phyloP scores from a whole-genome alignment of 1,284 basidiomycete genomes.

The Phenoliferia sp. region DNA sequence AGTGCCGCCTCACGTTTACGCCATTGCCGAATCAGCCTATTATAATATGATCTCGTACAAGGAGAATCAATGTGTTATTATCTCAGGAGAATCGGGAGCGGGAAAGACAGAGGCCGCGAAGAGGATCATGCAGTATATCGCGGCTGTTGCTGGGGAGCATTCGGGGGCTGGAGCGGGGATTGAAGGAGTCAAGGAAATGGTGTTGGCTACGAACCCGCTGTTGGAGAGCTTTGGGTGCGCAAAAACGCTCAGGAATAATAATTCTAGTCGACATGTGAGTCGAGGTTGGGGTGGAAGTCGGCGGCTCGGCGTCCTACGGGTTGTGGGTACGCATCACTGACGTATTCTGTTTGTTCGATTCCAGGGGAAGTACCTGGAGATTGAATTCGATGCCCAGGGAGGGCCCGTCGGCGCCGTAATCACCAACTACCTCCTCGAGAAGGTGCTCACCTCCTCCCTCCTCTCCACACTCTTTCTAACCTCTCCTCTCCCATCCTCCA shows the following conservation, averaged over 20 bases:
- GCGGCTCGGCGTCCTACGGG: background rate
- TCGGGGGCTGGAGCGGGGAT: slow-evolving; percentile 59
- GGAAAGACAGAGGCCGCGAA: slow-evolving; percentile 98
- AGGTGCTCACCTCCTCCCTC: slow-evolving; percentile 46
- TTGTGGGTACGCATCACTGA: background rate
- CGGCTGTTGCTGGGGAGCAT: slow-evolving; percentile 87
- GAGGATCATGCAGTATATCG: slow-evolving; percentile 99
- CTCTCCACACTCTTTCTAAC: background rate
- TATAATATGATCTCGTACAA: slow-evolving; percentile 99
- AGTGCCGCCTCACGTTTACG: slow-evolving; percentile 95
- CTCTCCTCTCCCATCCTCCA: slow-evolving; percentile 18
- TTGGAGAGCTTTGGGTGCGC: slow-evolving; percentile 98
- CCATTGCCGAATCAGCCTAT: slow-evolving; percentile 93
- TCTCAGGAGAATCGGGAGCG: slow-evolving; percentile 96
- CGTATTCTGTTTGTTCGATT: slow-evolving; percentile 15
- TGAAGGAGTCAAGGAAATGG: slow-evolving; percentile 99
- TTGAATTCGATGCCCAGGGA: slow-evolving; percentile 93
- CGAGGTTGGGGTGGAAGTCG: background rate
- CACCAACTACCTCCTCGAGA: slow-evolving; percentile 97
- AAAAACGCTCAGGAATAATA: slow-evolving; percentile 97
- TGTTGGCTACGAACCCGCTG: slow-evolving; percentile 96
- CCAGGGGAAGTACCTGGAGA: slow-evolving; percentile 97
- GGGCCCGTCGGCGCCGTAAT: slow-evolving; percentile 97
- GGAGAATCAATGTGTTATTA: slow-evolving; percentile 99
- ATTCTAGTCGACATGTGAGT: slow-evolving; percentile 92